phyloP scores from a whole-genome alignment of 2,329 filamentous ascomycete genomes.

The Stagonosporopsis rhizophila region DNA sequence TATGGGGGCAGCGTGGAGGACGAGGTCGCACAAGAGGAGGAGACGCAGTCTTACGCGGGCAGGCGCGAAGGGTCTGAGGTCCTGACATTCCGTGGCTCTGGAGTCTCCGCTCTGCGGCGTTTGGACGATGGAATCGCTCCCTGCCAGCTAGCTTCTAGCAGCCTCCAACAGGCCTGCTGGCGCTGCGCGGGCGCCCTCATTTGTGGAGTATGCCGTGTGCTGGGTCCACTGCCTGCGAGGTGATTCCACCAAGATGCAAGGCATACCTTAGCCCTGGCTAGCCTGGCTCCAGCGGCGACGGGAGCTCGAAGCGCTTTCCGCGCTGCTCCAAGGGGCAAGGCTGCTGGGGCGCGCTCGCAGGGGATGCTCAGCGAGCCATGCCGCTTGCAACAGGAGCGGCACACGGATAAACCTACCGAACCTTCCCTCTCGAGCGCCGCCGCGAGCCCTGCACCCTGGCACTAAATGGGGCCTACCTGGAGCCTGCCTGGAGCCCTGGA shows the following conservation, averaged over 20 bases:
- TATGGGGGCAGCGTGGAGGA: slow-evolving; percentile 17
- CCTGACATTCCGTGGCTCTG: slow-evolving; percentile 13
- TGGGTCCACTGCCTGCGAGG: slow-evolving; percentile 16
- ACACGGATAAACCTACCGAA: slow-evolving; percentile 5
- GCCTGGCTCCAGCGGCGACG: slow-evolving; percentile 13
- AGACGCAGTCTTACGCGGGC: slow-evolving; percentile 14
- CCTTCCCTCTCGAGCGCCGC: slow-evolving; percentile 8
- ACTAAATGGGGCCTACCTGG: too few species aligned
- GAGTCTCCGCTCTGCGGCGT: slow-evolving; percentile 20
- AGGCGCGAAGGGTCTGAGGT: slow-evolving; percentile 11
- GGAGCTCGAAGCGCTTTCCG: slow-evolving; percentile 12
- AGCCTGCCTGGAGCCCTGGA: too few species aligned
- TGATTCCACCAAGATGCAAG: slow-evolving; percentile 18
- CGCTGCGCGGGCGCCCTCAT: slow-evolving; percentile 17
- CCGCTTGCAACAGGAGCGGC: slow-evolving; percentile 3
- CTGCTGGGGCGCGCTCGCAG: not conserved
- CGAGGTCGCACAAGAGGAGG: slow-evolving; percentile 15
- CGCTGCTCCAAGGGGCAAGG: slow-evolving; percentile 5
- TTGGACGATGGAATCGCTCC: slow-evolving; percentile 13
- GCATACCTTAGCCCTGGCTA: slow-evolving; percentile 14
- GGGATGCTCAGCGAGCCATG: slow-evolving; percentile 1
- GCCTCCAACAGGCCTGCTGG: slow-evolving; percentile 7
- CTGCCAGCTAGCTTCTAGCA: slow-evolving; percentile 15
- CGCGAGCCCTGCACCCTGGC: not conserved
- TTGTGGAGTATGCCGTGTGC: slow-evolving; percentile 20